Percentiles rank a stretch among this genome's conserved stretches.
Conservation (phyloP, 768 basidiomycete species). For the Lyophyllum atratum region DNA sequence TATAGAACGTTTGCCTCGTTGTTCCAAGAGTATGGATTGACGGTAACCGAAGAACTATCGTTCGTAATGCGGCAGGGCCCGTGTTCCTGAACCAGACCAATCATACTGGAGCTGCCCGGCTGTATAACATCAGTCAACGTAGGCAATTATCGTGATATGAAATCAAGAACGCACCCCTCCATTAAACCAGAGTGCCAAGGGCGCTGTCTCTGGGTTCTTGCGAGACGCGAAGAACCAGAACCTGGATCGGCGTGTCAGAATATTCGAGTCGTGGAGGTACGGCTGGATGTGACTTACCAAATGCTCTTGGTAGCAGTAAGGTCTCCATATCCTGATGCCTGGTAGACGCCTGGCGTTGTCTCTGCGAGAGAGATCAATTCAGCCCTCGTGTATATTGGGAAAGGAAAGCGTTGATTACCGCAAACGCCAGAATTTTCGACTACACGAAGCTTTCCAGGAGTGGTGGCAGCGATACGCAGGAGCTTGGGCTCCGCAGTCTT, state of each 20-base stretch:
- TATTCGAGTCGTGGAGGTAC: background rate
- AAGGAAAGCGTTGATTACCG: slow-evolving; percentile 33
- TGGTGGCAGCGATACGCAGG: slow-evolving; percentile 25
- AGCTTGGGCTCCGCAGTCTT: slow-evolving; percentile 15
- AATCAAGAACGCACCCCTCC: slow-evolving; percentile 44
- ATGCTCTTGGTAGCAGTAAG: slow-evolving; percentile 56
- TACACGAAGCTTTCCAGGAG: slow-evolving; percentile 53
- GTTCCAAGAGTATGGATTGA: slow-evolving; percentile 63
- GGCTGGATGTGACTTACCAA: slow-evolving; percentile 36
- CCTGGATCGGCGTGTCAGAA: slow-evolving; percentile 30
- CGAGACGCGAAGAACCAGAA: slow-evolving; percentile 73
- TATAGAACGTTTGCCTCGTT: slow-evolving; percentile 57
- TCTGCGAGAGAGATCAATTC: slow-evolving; percentile 31
- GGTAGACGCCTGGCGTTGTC: slow-evolving; percentile 61
- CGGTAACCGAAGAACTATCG: slow-evolving; percentile 46
- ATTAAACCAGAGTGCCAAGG: slow-evolving; percentile 70
- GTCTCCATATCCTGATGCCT: slow-evolving; percentile 68
- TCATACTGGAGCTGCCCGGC: slow-evolving; percentile 58
- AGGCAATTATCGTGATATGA: background rate
- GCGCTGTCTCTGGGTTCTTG: slow-evolving; percentile 60
- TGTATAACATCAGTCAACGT: slow-evolving; percentile 13
- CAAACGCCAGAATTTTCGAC: slow-evolving; percentile 65
- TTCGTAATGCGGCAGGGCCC: slow-evolving; percentile 73
- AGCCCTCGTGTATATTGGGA: background rate
- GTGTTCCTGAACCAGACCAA: slow-evolving; percentile 73